Percentiles rank a stretch among this genome's conserved stretches.
Evolutionary conservation across 768 basidiomycete genomes (phyloP).

Genomic region (Pilatotrama ljubarskyi): DNA sequence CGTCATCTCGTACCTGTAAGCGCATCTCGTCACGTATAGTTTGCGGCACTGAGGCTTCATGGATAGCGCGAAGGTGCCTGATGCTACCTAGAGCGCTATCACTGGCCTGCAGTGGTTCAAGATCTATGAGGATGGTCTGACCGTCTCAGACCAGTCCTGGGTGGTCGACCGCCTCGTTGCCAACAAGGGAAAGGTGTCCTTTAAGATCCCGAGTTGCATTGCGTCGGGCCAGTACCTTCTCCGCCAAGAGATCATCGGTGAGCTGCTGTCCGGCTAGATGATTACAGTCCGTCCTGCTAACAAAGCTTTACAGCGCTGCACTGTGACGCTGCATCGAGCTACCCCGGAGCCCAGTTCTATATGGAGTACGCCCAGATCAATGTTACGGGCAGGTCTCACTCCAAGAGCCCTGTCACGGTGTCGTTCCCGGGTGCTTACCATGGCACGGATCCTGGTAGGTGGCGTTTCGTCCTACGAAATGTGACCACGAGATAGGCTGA

Average conservation of each 20-base stretch:
- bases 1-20: slow-evolving; percentile 18
- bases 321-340: slow-evolving; percentile 42
- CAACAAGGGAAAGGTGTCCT: slow-evolving; percentile 51
- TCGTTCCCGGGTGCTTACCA: slow-evolving; percentile 39
- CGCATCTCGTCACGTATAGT: background rate
- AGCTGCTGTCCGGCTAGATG: background rate
- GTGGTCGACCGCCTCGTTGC: slow-evolving; percentile 46
- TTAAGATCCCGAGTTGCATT: slow-evolving; percentile 49
- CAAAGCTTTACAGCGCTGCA: slow-evolving; percentile 39
- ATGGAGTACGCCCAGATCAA: slow-evolving; percentile 33
- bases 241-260: slow-evolving; percentile 54
- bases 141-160: slow-evolving; percentile 38
- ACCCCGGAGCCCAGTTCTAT: slow-evolving; percentile 46
- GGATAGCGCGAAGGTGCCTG: slow-evolving; percentile 43
- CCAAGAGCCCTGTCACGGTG: slow-evolving; percentile 32
- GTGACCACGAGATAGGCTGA: background rate
- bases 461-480: background rate
- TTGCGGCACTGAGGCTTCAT: background rate
- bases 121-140: slow-evolving; percentile 46
- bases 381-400: slow-evolving; percentile 33
- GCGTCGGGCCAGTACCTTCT: slow-evolving; percentile 49
- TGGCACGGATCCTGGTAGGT: slow-evolving; percentile 25
- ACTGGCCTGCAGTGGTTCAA: slow-evolving; percentile 57
- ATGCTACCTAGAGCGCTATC: slow-evolving; percentile 45
- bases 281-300: too few species aligned